Conservation (phyloP, 345 rosid genomes). For the Aegle marmelos region DNA sequence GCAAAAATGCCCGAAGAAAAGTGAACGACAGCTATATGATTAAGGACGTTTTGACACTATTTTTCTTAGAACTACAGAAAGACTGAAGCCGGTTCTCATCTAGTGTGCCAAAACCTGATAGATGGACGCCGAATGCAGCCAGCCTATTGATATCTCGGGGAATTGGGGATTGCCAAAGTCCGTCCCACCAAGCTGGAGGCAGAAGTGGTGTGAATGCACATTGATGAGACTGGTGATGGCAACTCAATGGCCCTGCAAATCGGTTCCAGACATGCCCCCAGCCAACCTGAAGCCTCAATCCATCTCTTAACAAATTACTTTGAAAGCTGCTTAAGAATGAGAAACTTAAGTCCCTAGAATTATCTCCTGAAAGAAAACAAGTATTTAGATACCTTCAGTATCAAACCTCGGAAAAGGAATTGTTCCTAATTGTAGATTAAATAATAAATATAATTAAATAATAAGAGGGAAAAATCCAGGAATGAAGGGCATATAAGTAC, state of each 20-base stretch:
- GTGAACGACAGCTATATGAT: constrained; percentile 24
- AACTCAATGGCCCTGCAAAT: constrained; percentile 90
- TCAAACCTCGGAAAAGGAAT: not conserved
- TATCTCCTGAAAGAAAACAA: constrained; percentile 47
- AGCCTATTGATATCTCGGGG: constrained; percentile 64
- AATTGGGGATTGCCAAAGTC: constrained; percentile 91
- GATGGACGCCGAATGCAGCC: constrained; percentile 63
- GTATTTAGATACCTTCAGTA: constrained; percentile 2
- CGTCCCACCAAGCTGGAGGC: constrained; percentile 99
- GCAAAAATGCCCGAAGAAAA: not conserved
- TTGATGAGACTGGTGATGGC: constrained; percentile 66
- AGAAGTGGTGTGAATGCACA: constrained; percentile 87
- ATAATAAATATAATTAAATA: too few species aligned
- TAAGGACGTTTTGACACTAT: constrained; percentile 43
- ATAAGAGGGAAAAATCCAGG: not conserved
- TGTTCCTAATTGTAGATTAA: not conserved
- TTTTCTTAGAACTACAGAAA: constrained; percentile 61
- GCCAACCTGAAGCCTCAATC: constrained; percentile 74
- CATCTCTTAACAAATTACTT: constrained; percentile 58
- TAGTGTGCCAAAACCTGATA: constrained; percentile 73
- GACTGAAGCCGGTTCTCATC: constrained; percentile 59
- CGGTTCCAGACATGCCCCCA: constrained; percentile 99
- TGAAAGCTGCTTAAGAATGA: constrained; percentile 89
- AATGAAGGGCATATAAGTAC: constrained; percentile 30
- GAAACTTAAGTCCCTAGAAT: constrained; percentile 49